Conservation (phyloP, 2,329 filamentous ascomycete species). For the Dendrostoma leiphaemia region DNA sequence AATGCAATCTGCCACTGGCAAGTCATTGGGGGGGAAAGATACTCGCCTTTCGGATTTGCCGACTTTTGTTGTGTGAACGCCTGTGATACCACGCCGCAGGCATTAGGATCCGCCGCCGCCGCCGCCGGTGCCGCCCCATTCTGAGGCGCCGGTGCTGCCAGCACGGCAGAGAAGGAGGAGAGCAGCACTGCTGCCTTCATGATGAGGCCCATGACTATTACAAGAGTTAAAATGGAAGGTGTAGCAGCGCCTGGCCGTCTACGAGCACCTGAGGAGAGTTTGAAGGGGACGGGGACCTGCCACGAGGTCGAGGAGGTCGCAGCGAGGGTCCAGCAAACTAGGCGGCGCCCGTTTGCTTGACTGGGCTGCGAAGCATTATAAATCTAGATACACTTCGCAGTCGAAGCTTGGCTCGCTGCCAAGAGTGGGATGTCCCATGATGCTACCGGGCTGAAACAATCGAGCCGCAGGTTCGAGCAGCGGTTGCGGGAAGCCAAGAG, state of each 20-base stretch:
- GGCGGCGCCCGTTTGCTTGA: no score
- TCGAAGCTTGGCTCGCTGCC: slow-evolving; percentile 6
- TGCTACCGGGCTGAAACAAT: slow-evolving; percentile 15
- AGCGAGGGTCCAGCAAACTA: background rate
- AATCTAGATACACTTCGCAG: no score
- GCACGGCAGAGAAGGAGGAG: background rate
- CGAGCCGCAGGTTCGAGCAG: background rate
- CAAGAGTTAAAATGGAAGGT: background rate
- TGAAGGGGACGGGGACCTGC: background rate
- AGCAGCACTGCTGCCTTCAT: slow-evolving; percentile 11
- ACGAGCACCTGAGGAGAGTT: slow-evolving; percentile 1
- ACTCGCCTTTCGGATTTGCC: slow-evolving; percentile 1
- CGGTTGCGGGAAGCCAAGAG: background rate
- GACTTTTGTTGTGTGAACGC: slow-evolving; percentile 8
- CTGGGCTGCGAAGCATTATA: no score
- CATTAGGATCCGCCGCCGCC: slow-evolving; percentile 1
- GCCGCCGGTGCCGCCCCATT: background rate
- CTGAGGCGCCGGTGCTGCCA: slow-evolving; percentile 11
- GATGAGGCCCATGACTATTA: slow-evolving; percentile 2
- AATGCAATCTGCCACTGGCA: no score
- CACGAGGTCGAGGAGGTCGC: slow-evolving; percentile 9
- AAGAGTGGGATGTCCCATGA: slow-evolving; percentile 13
- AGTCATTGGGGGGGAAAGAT: no score
- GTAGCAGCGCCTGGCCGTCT: slow-evolving; percentile 15
- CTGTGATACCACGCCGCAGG: slow-evolving; percentile 10